Evolutionary conservation across 495 filamentous ascomycete species (phyloP).

Genomic region (Platismatia glauca): DNA sequence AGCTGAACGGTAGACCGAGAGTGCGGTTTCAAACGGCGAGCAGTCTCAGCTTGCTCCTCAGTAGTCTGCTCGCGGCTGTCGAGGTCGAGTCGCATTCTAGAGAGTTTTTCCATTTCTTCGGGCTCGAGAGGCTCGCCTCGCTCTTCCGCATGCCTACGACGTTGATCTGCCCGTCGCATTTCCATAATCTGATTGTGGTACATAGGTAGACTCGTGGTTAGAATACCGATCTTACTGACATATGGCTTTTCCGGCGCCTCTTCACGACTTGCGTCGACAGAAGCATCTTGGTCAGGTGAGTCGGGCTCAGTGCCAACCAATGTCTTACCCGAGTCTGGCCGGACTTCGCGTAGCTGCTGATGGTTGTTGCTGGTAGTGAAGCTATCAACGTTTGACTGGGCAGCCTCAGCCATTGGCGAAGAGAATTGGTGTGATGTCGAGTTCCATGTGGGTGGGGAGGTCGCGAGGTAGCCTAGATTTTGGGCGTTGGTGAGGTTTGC

Average conservation of each 20-base stretch:
- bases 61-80: conserved; percentile 47
- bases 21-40: conserved; percentile 70
- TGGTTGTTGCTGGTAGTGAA: conserved; percentile 10
- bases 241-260: conserved; percentile 28
- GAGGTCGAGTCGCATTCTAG: conserved; percentile 13
- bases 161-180: conserved; percentile 43
- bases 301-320: background rate
- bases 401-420: conserved; percentile 17
- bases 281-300: background rate
- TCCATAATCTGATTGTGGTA: conserved; percentile 89
- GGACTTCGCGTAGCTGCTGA: conserved; percentile 9
- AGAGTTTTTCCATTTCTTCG: conserved; percentile 11
- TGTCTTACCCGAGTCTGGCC: background rate
- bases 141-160: conserved; percentile 23
- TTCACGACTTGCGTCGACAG: background rate
- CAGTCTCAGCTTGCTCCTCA: conserved; percentile 70
- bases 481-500: conserved; percentile 39
- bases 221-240: conserved; percentile 75
- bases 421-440: conserved; percentile 28
- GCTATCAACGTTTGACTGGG: conserved; percentile 14
- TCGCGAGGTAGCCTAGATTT: conserved; percentile 39
- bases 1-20: conserved; percentile 49
- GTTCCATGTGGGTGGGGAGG: conserved; percentile 43
- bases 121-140: conserved; percentile 17
- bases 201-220: conserved; percentile 80